A percentile compares a stretch with the other conserved stretches of the same genome.
phyloP scores from a whole-genome alignment of 2,329 filamentous ascomycete genomes.

The Aspergillus candidus region DNA sequence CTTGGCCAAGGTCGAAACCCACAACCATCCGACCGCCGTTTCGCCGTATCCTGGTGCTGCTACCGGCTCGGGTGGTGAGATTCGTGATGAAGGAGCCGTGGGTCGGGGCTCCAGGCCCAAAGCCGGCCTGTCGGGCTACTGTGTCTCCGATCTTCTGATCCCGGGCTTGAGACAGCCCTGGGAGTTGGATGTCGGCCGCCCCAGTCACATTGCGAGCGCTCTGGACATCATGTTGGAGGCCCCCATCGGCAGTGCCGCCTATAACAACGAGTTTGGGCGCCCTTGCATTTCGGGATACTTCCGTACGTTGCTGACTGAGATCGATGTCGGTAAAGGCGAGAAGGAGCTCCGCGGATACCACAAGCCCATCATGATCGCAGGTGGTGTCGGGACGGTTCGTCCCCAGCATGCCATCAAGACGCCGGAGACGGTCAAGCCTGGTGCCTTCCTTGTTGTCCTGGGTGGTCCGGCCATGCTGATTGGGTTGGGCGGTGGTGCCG shows the following conservation, averaged over 20 bases:
- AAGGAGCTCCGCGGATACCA: constrained; percentile 84
- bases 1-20: constrained; percentile 91
- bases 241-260: constrained; percentile 87
- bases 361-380: constrained; percentile 98
- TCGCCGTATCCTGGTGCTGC: constrained; percentile 90
- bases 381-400: constrained; percentile 85
- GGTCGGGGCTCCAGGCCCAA: constrained; percentile 90
- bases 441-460: constrained; percentile 86
- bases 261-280: constrained; percentile 96
- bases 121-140: constrained; percentile 86
- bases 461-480: constrained; percentile 97
- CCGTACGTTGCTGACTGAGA: constrained; percentile 72
- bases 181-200: constrained; percentile 87
- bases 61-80: constrained; percentile 91
- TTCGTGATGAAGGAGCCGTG: constrained; percentile 90
- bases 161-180: constrained; percentile 77
- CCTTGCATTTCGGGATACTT: constrained; percentile 87
- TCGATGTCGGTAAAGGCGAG: constrained; percentile 54
- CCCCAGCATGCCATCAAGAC: constrained; percentile 88
- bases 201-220: constrained; percentile 85
- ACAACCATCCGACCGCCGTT: constrained; percentile 95
- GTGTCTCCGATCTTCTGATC: constrained; percentile 88
- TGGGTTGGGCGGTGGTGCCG: constrained; percentile 88
- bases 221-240: constrained; percentile 97
- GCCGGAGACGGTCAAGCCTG: constrained; percentile 68